Evolutionary conservation across 306 rosid species (phyloP).

Genomic region (Vachellia pachyceras): DNA sequence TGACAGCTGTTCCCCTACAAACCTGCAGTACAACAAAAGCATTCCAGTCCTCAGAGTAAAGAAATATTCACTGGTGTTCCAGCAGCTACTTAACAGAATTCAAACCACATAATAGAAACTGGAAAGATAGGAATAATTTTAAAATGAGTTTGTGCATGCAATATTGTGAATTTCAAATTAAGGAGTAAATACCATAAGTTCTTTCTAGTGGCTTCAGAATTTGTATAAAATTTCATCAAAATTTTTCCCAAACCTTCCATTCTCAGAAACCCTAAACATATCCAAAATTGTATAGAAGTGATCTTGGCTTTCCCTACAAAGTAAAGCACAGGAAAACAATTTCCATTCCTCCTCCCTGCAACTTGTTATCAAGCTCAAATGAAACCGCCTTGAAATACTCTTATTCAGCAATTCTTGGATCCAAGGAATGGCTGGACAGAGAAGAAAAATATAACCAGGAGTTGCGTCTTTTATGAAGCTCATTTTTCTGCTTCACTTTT

Average conservation of each 20-base stretch:
- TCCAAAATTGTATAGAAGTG: background rate
- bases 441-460: background rate
- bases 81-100: background rate
- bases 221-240: background rate
- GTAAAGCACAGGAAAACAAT: conserved; percentile 2
- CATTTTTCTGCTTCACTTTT: background rate
- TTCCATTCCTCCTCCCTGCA: background rate
- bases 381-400: background rate
- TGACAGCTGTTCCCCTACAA: conserved; percentile 97
- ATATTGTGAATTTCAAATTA: background rate
- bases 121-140: background rate
- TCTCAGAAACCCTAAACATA: background rate
- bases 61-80: background rate
- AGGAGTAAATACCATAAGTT: background rate
- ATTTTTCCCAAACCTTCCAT: background rate
- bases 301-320: background rate
- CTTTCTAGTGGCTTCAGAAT: background rate
- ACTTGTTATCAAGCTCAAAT: conserved; percentile 4
- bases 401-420: conserved; percentile 3
- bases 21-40: conserved; percentile 57
- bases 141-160: background rate
- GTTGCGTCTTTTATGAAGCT: background rate
- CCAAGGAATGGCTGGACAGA: background rate
- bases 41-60: conserved; percentile 4
- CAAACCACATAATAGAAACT: conserved; percentile 2